Conservation (phyloP, 805 yeast species). For the Zygoascus biomembranicola region DNA sequence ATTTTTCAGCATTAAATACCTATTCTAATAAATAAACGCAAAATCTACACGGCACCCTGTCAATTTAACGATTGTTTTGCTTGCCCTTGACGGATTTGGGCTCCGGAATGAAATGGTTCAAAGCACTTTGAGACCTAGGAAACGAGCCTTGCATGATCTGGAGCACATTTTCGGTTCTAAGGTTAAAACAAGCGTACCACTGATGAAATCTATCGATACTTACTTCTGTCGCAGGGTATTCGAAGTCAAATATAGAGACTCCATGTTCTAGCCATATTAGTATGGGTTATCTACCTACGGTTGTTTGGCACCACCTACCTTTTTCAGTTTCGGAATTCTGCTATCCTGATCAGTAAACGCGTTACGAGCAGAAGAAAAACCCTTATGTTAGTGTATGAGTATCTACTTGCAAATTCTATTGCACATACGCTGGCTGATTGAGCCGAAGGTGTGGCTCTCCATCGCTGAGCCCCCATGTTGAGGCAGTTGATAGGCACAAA, state of each 20-base stretch:
- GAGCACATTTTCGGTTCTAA: constrained; percentile 5
- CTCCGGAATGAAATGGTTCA: constrained; percentile 6
- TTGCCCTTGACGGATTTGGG: no score
- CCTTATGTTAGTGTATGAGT: background rate
- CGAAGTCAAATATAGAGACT: constrained; percentile 10
- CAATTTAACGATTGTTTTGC: no score
- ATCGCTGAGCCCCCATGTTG: background rate
- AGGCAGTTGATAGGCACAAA: background rate
- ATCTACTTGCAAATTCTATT: background rate
- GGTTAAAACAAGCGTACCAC: background rate
- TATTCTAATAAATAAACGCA: background rate
- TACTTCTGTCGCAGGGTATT: constrained; percentile 12
- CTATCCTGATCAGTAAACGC: constrained; percentile 15
- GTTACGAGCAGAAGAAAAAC: constrained; percentile 9
- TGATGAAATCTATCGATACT: background rate
- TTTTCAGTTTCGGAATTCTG: constrained; percentile 4
- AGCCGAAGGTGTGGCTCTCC: background rate
- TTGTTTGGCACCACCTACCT: background rate
- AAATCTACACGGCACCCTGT: no score
- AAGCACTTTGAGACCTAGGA: constrained; percentile 12
- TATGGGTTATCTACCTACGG: background rate
- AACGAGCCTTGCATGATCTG: constrained; percentile 5
- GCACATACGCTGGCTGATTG: background rate
- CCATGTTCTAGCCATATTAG: constrained; percentile 6
- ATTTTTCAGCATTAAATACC: no score